phyloP scores from a whole-genome alignment of 1,284 basidiomycete genomes.

The Cerrena zonata region DNA sequence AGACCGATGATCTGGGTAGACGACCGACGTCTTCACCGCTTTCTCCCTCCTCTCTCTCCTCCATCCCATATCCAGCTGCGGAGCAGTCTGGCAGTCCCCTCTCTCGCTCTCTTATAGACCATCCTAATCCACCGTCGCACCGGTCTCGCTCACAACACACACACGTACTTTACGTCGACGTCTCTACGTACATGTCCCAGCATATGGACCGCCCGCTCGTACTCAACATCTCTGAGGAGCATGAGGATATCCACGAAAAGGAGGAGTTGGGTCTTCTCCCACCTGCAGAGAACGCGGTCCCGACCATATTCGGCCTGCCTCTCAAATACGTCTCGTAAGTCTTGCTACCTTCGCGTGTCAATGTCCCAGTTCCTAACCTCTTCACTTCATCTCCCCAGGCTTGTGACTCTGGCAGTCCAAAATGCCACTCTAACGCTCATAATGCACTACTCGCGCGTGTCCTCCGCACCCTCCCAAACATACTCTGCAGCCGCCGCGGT shows the following conservation, averaged over 20 bases:
- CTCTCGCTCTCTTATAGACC: slow-evolving; percentile 10
- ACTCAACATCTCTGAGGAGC: slow-evolving; percentile 20
- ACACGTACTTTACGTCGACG: slow-evolving; percentile 9
- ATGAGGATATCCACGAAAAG: slow-evolving; percentile 36
- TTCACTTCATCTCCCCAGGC: slow-evolving; percentile 37
- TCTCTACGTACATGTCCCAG: slow-evolving; percentile 19
- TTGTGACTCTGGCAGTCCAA: slow-evolving; percentile 88
- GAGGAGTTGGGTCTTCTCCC: slow-evolving; percentile 41
- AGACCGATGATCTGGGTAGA: neutral
- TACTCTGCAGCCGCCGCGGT: slow-evolving; percentile 92
- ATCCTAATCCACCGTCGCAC: slow-evolving; percentile 12
- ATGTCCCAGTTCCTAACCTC: slow-evolving; percentile 1
- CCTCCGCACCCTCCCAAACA: slow-evolving; percentile 64
- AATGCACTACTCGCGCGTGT: slow-evolving; percentile 91
- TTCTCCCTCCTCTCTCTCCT: slow-evolving; percentile 3
- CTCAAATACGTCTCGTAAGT: slow-evolving; percentile 80
- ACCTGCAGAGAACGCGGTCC: slow-evolving; percentile 31
- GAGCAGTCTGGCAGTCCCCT: slow-evolving; percentile 23
- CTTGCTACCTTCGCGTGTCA: too few relatives aligned
- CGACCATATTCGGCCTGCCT: slow-evolving; percentile 63
- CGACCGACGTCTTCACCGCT: neutral
- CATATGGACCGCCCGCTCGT: slow-evolving; percentile 28
- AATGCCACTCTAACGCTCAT: slow-evolving; percentile 86
- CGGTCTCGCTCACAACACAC: slow-evolving; percentile 19
- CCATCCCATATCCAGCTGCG: slow-evolving; percentile 22